These are phyloP conservation scores for Talaromyces sp. DNA, from an alignment of 2,329 filamentous ascomycete species.

Conservation along the genomic window DNA sequence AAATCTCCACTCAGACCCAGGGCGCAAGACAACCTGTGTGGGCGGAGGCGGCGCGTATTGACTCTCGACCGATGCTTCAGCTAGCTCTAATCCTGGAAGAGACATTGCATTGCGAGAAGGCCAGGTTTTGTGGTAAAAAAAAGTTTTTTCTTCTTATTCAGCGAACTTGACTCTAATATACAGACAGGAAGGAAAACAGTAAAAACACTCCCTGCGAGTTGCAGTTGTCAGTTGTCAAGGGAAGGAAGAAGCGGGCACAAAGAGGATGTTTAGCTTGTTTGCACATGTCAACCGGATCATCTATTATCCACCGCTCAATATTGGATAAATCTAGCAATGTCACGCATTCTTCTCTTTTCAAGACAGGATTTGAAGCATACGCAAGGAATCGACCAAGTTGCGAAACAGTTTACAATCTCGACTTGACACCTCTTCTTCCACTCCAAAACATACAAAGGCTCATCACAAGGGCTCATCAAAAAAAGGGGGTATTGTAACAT, in stretches of 20 bases:
- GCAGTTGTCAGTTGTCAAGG: not conserved
- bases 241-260: not conserved
- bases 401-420: not conserved
- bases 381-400: not conserved
- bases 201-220: not conserved
- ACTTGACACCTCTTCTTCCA: too few relatives aligned
- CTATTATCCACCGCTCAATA: not conserved
- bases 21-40: slow-evolving; percentile 50
- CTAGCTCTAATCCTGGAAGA: slow-evolving; percentile 67
- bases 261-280: not conserved
- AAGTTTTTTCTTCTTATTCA: not conserved
- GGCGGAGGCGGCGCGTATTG: slow-evolving; percentile 31
- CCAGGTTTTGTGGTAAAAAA: not conserved
- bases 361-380: not conserved
- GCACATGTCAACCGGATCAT: not conserved
- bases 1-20: slow-evolving; percentile 73
- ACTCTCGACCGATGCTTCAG: slow-evolving; percentile 51
- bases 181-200: not conserved
- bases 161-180: not conserved
- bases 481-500: slow-evolving; percentile 12
- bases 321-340: not conserved
- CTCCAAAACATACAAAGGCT: not conserved
- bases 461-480: not conserved
- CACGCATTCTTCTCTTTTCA: not conserved
- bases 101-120: slow-evolving; percentile 50